Evolutionary conservation across 768 basidiomycete species (phyloP), one percentile per base, ranked within the genome.

Genomic region (Pleurotus tuber-regium): DNA sequence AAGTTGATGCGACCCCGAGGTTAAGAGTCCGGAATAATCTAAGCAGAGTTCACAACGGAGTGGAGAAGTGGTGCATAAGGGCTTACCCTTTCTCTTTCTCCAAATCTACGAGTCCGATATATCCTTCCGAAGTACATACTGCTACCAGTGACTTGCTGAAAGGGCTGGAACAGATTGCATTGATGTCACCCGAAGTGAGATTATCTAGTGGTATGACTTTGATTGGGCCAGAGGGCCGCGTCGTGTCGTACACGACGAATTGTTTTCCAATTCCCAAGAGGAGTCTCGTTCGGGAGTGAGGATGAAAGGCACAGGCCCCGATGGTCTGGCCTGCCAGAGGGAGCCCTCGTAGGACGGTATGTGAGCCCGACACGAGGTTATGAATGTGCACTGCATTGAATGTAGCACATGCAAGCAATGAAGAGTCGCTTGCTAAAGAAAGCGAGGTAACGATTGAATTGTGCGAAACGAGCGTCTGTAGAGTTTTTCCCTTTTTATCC

Each of bases 131-230:
- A 35, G 76, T 83, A 1, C 77, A 80, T 36, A 77, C 75, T 2
- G 83, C 83, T 21, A 86, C 71, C 28, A 90, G 68, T 2, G 83
- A 84, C 69, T 84, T 89, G 67, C 87, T 89, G 64, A 88, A 89
- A 5, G 88, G 86, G 55, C 87, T 88, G 54, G 79, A 82, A 5
- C 80, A 72, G 7, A 89, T 63, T 10, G 75, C 76, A 3, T 78
- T 64, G 19, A 89, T 75, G n/a, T 77, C 65, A 6, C 81, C 82
- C 0, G 66, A 59, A 3, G 60, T 55, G 14, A 66, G 57, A 19
- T 23, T 33, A 29, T 52, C 51, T 50, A 88, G 58, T 1, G 70
- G 54, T 30, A 89, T 66, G 0, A 66, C 68, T 63, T 83, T 87
- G 23, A 72, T 43, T 8, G 87, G 83, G 4, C 69, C 68, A 18